Evolutionary conservation across 139 green algal genomes (phyloP), one percentile per base, ranked within the genome.

Genomic region (Chara braunii): DNA sequence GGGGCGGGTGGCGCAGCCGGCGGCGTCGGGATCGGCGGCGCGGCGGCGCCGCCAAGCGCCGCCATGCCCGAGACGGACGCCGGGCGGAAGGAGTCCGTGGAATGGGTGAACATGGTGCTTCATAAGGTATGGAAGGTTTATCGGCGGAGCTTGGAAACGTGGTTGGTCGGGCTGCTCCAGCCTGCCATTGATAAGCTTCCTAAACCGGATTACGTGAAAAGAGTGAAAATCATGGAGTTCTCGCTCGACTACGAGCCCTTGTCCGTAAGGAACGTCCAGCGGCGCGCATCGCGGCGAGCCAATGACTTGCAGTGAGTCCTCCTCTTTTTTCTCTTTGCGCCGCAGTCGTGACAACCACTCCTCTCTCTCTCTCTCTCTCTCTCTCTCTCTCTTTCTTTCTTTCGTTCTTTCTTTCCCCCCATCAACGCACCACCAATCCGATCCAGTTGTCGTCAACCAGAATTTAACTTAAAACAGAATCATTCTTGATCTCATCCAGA

Each of bases 201-300:
- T 24, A 60, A 62, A 29, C 60, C 69, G 24, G 7, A 3, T 8
- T 43, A 78, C 37, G 43, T 87, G 24, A 82, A 87, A 72, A 72
- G 89, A 2, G 80, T 97, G 35, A 83, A 87, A 32, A 90, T 97
- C 52, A 66, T 86, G 26, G 89, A 95, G 82, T 81, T 97, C 64
- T 95, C 86, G 0, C 80, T 97, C 33, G 90, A 95, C 62, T 89
- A 97, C 66, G 90, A 97, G 72, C 87, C 91, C 14, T 88, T 92
- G 32, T 83, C 82, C 45, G 91, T 97, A 64, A 72, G 43, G 51
- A 94, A 95, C 79, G 94, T 97, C 81, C 68, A 88, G 3, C 76
- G 88, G 2, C 78, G 91, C 54, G 88, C 84, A 60, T 90, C 79
- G 70, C 64, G 89, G 11, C 32, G 58, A 22, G 32, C 58, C 23